A percentile compares a stretch with the other conserved stretches of the same genome.
Conservation (phyloP, 805 yeast genomes). For the Suhomyces prunicola region DNA sequence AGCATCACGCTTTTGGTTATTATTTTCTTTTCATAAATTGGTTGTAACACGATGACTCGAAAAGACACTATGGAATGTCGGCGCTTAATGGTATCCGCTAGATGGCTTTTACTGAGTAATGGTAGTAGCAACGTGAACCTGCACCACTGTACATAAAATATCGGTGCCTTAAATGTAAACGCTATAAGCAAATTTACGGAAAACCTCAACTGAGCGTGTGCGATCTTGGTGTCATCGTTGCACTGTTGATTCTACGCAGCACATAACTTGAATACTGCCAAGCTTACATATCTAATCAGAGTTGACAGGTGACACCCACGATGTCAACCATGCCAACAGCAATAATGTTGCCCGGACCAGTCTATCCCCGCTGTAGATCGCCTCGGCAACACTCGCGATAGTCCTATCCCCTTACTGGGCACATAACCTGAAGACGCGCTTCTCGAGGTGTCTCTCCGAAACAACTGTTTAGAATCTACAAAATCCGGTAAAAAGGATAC, state of each 20-base stretch:
- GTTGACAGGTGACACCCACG: neutral
- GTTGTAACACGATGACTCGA: neutral
- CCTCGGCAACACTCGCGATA: neutral
- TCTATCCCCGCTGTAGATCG: neutral
- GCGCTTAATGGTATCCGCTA: neutral
- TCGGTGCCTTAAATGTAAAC: neutral
- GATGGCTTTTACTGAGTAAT: neutral
- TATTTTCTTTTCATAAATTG: neutral
- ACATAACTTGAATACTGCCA: neutral
- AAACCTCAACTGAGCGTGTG: neutral
- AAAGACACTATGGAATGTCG: neutral
- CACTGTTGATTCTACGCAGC: neutral
- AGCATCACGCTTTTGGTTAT: neutral
- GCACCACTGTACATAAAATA: neutral
- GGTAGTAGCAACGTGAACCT: neutral
- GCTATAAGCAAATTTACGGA: neutral
- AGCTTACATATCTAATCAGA: neutral
- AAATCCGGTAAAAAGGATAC: neutral
- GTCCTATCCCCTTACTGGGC: neutral
- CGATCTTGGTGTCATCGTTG: neutral
- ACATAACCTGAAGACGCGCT: neutral
- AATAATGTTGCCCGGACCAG: neutral
- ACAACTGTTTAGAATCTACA: neutral
- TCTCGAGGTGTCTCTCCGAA: neutral
- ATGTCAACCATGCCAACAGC: neutral